Base-by-base conservation (phyloP, 2,329 filamentous ascomycete species). In the Aureobasidium melanogenum region DNA sequence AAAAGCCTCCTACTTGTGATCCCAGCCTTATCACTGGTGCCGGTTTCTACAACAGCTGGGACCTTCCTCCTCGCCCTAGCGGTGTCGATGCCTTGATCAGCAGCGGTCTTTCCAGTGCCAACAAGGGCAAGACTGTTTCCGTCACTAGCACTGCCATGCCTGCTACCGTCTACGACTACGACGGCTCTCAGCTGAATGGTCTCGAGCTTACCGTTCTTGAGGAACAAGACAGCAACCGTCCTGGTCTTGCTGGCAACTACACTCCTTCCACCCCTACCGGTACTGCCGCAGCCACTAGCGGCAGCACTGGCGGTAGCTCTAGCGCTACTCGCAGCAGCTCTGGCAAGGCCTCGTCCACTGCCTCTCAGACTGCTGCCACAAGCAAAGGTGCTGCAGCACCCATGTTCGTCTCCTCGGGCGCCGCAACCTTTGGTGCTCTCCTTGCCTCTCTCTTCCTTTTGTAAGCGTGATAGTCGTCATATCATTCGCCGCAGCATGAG, bases 11-110 rank as follows among this genome's bases (percentile, higher is more conserved):
- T 34, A 77, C 73, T 62, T 96, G 91, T 79, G 75, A 76, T 63
- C 63, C 78, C 34, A 80, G 77, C 62, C 78, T 94, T 60, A 90
- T 96, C 75, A 81, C 77, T 63, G 77, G 79, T 64, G 75, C 80
- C 63, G 80, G 79, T 63, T 94, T 95, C 78, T 81, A 81, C 73
- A 84, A 76, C 73, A 87, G 88, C 79, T 96, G 93, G 77, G 87
- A 84, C 43, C 76, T 95, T 60, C 91, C 87, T 55, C 76, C 69
- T 2, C 79, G 84, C 12, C 89, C 89, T 19, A 78, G 82, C 9
- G 86, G 84, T 65, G 85, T 84, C 44, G 79, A 85, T 65, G 78
- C 82, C 52, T 79, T 94, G 69, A 91, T 96, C 70, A 79, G 88
- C 67, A 84, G 87, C 55, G 91, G 91, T 64, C 82, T 94, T 63